Evolutionary conservation across 176 grass and related monocot genomes (phyloP), one percentile per base, ranked within the genome.

Genomic region (Ensete ventricosum): DNA sequence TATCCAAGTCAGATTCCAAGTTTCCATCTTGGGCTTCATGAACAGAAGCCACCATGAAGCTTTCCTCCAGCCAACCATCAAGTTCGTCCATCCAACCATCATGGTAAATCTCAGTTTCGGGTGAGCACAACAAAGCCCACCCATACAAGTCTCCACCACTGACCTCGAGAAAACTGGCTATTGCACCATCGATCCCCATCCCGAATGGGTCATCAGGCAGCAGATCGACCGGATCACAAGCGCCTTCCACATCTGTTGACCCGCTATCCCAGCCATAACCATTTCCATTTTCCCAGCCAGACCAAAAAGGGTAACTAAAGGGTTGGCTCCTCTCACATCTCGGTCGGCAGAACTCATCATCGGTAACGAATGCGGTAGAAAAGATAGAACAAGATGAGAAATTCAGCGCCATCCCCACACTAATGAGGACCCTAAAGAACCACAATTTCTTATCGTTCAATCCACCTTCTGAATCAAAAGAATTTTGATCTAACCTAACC

Each of bases 121-220:
- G 67, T 7, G 71, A 55, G 23, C 21, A 53, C 49, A 26, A 54
- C 22, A 25, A 54, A 24, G 20, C 55, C 52, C 50, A 24, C 11
- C 71, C 14, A 54, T 24, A 54, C 7, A 73, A 24, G 11, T 73
- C 71, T 20, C 11, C 13, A 23, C 21, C 10, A 23, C 16, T 55
- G 23, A 20, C 53, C 71, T 25, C 21, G 14, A 54, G 9, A 26
- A 53, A 73, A 21, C 10, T 52, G 49, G 22, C 53, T 54, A 54
- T 9, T 54, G 71, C 50, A 13, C 52, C 21, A 8, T 55, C 52
- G 12, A 54, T 10, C n/a, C 22, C 71, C 71, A 73, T 73, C 52
- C 71, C 71, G 27, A 73, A 73, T 53, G 71, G 71, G 71, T 73
- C 71, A 25, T 54, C 71, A 1, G 71, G 71, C 50, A 69, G 43